A percentile compares a stretch with the other conserved stretches of the same genome.
Conservation (phyloP, 306 rosid genomes). For the Corylus avellana region DNA sequence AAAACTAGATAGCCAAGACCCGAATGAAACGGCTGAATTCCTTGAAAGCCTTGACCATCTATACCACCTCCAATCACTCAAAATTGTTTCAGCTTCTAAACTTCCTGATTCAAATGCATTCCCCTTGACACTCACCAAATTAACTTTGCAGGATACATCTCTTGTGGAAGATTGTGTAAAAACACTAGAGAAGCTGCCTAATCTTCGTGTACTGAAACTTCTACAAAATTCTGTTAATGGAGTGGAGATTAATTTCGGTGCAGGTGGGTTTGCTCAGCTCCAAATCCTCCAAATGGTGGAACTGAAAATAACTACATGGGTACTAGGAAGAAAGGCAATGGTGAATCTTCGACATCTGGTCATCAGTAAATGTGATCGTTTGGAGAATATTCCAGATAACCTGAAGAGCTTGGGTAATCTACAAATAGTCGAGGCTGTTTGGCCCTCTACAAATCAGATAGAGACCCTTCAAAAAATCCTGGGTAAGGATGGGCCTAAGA, state of each 20-base stretch:
- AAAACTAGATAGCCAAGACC: background rate
- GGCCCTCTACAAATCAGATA: background rate
- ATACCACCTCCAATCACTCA: constrained; percentile 1
- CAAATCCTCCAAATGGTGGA: background rate
- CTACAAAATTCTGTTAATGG: background rate
- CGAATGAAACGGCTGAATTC: background rate
- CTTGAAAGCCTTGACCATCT: constrained; percentile 7
- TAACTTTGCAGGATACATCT: background rate
- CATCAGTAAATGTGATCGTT: background rate
- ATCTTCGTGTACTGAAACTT: background rate
- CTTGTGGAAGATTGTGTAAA: background rate
- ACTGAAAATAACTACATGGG: background rate
- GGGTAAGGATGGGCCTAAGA: background rate
- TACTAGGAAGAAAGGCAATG: background rate
- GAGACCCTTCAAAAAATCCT: background rate
- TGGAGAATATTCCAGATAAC: background rate
- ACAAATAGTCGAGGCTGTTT: background rate
- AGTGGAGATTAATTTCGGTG: background rate
- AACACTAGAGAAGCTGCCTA: background rate
- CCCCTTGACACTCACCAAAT: background rate
- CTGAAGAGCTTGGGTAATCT: background rate
- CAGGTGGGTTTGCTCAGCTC: constrained; percentile 1
- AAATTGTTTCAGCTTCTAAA: background rate
- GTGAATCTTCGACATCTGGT: background rate
- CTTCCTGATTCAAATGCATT: background rate